These are phyloP conservation scores for Dictyostelium firmibasis DNA, from an alignment of 78 protist species.

Conservation along the genomic window DNA sequence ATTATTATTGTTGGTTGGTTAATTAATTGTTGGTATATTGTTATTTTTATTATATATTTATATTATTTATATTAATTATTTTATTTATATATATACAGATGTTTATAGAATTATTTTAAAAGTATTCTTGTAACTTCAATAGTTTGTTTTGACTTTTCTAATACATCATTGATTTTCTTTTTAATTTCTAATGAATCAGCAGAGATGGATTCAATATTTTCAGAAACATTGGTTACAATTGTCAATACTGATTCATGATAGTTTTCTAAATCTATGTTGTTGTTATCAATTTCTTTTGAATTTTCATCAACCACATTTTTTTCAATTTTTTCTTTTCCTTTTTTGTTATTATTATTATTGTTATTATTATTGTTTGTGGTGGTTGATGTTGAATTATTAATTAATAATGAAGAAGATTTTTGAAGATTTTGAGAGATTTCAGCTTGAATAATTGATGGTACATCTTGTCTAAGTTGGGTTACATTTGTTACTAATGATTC, in stretches of 20 bases:
- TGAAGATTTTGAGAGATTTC: not conserved
- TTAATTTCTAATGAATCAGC: not conserved
- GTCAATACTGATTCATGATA: not conserved
- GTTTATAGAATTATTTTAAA: not conserved
- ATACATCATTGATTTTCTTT: not conserved
- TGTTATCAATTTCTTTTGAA: not conserved
- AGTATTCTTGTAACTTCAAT: slow-evolving; percentile 7
- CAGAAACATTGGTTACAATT: not conserved
- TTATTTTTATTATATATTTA: too few species aligned
- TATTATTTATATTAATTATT: not conserved
- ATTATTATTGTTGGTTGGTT: not conserved
- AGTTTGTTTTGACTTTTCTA: not conserved
- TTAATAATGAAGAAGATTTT: not conserved
- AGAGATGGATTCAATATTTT: not conserved
- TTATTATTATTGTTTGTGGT: not conserved
- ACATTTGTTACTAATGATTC: not conserved
- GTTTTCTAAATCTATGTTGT: not conserved
- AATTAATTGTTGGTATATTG: too few species aligned
- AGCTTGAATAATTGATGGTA: not conserved
- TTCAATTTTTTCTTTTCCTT: not conserved
- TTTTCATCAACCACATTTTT: not conserved
- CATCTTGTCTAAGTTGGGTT: not conserved
- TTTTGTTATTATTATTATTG: not conserved
- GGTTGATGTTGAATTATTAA: not conserved
- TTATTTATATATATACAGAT: too few species aligned